A percentile compares a stretch with the other conserved stretches of the same genome.
Evolutionary conservation across 2,329 filamentous ascomycete genomes (phyloP).

Genomic region (Tolypocladium cylindrosporum): DNA sequence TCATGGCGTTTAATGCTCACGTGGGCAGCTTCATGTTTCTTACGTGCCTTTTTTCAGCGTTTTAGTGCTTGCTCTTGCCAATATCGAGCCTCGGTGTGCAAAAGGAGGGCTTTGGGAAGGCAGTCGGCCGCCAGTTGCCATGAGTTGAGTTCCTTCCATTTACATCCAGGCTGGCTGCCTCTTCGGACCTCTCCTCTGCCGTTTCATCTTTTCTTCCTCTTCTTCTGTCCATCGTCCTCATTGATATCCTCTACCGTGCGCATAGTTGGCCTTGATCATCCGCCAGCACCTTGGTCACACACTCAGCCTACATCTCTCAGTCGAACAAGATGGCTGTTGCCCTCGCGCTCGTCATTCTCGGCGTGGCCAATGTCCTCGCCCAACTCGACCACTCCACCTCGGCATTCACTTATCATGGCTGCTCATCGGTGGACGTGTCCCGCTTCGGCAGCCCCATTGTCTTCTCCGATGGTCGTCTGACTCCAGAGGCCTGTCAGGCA

Average conservation of each 20-base stretch:
- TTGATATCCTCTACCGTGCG: background rate
- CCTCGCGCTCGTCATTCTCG: constrained; percentile 12
- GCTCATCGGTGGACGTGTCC: constrained; percentile 15
- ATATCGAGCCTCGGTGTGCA: background rate
- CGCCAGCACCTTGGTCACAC: background rate
- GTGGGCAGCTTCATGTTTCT: too few relatives aligned
- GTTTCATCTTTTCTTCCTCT: background rate
- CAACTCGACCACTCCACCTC: constrained; percentile 10
- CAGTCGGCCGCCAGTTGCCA: too few relatives aligned
- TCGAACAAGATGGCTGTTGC: constrained; percentile 11
- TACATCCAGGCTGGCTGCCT: background rate
- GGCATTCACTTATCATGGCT: constrained; percentile 16
- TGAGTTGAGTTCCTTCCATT: background rate
- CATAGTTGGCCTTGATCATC: background rate
- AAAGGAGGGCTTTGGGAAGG: background rate
- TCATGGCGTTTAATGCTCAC: background rate
- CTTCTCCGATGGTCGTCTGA: constrained; percentile 11
- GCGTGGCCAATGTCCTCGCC: constrained; percentile 10
- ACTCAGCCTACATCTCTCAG: constrained; percentile 2
- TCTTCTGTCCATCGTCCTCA: background rate
- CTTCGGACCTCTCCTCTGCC: background rate
- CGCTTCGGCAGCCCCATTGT: constrained; percentile 14
- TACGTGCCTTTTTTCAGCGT: background rate
- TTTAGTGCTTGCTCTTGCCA: background rate
- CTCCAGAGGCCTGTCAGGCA: constrained; percentile 16